Evolutionary conservation across 2,329 filamentous ascomycete species (phyloP).

Genomic region (Cladosporium sp.): DNA sequence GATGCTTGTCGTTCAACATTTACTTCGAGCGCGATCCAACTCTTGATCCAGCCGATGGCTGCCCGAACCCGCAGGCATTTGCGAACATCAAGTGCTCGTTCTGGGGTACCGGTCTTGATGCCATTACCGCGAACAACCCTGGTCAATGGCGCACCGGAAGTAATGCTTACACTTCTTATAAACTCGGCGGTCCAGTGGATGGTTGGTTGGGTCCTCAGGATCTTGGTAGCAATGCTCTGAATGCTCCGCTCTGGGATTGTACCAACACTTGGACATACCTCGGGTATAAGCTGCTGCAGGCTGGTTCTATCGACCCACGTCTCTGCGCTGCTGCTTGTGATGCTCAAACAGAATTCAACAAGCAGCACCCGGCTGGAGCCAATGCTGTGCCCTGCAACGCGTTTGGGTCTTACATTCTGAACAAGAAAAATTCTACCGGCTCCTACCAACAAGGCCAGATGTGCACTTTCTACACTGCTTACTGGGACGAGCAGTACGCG

Average conservation of each 20-base stretch:
- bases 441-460: slow-evolving; percentile 7
- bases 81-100: slow-evolving; percentile 34
- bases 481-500: neutral
- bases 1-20: slow-evolving; percentile 23
- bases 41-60: slow-evolving; percentile 28
- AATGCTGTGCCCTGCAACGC: neutral
- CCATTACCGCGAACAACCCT: slow-evolving; percentile 29
- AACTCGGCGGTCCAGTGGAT: slow-evolving; percentile 14
- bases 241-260: slow-evolving; percentile 15
- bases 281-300: slow-evolving; percentile 23
- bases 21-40: slow-evolving; percentile 32
- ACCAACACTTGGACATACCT: slow-evolving; percentile 23
- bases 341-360: slow-evolving; percentile 10
- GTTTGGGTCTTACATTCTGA: slow-evolving; percentile 7
- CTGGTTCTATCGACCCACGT: slow-evolving; percentile 26
- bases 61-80: slow-evolving; percentile 32
- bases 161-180: slow-evolving; percentile 31
- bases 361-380: neutral
- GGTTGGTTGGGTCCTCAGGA: neutral
- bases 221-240: neutral
- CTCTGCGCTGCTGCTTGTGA: slow-evolving; percentile 28
- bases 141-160: slow-evolving; percentile 36
- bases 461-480: slow-evolving; percentile 5
- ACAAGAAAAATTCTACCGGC: slow-evolving; percentile 1
- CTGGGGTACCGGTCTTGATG: slow-evolving; percentile 29